Base-by-base conservation (phyloP, 2,329 filamentous ascomycete genomes). In the Fonsecaea nubica region DNA sequence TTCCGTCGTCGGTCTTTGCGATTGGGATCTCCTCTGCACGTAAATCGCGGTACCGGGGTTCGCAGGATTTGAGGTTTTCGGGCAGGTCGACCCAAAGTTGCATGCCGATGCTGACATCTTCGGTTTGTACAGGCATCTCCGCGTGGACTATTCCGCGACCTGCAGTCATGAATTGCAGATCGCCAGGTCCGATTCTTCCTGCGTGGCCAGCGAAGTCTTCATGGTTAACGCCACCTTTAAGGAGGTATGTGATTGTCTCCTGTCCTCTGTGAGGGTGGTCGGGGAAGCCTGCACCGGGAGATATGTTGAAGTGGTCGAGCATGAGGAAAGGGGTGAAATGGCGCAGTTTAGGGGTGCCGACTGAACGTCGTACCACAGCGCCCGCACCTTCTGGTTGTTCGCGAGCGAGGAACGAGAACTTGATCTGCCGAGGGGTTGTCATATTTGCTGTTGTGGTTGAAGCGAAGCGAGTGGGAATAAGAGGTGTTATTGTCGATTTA, bases 101-200 rank as follows among this genome's bases (percentile, higher is more conserved):
- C 80, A 98, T 87, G 38, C 94, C 94, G 62, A 96, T 85, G 77
- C 93, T 97, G 58, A 92, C 92, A 76, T 95, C 91, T 0, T 84
- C 77, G 76, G 92, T 92, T 75, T 91, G 87, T 62, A 87, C 86
- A 9, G 94, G 94, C 93, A 98, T 97, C 80, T 98, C 94, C 42
- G 93, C 92, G 79, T 98, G 95, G 78, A 97, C 91, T 74, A 98
- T 96, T 50, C 94, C 94, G 21, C 86, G 84, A 3, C 94, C 94
- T 0, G 94, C 94, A 0, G 94, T 97, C 95, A 98, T 98, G 84
- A 98, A 98, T 77, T 98, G 94, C 56, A 98, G 81, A 76, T 97
- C 94, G n/a, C 94, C 94, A 0, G 90, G 80, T 67, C 90, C 85
- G 72, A 98, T 92, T 3, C 91, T 95, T 65, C 94, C 95, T 58